Evolutionary conservation across 305 asterid species (phyloP), one percentile per base, ranked within the genome.

Genomic region (Rubia balearica): DNA sequence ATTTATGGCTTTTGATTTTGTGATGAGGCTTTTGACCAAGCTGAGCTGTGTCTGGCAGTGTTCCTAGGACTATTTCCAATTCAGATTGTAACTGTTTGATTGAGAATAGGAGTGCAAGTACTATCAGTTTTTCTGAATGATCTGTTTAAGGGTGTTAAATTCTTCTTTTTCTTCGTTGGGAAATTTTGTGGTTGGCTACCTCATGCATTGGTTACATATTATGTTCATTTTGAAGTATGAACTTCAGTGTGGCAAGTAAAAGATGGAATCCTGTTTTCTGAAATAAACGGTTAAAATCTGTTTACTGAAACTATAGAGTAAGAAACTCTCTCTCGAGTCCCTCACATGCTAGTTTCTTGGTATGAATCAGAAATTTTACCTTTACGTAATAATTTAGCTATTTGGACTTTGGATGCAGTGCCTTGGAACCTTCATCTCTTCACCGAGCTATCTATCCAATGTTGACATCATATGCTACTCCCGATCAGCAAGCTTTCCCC

Each of bases 401-500:
- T 61, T 70, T 69, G 60, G 12, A 75, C 69, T 71, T 83, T 60
- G 77, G 71, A 75, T 88, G 90, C 96, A 94, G 99, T 84, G 97
- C 89, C 57, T 81, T 94, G 78, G 98, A 91, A 69, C 89, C 99
- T 74, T 85, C 95, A 74, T 91, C 96, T 65, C 96, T 94, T 77
- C 78, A 73, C 85, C 96, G 88, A 76, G 99, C 99, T 46, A 55
- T 89, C 81, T 94, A 94, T 83, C 99, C 99, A 38, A 75, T 87
- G 81, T 78, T 94, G 84, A 65, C 86, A 36, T 94, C 99, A 9
- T 94, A 79, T 71, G 89, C 90, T 42, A 84, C 91, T 68, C 97
- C 95, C 4, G 91, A 94, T 69, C 91, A 85, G 83, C 93, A 83
- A 85, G 99, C 99, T 72, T 94, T 71, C 74, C 96, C 99, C 73